These are phyloP conservation scores for Zygosaccharomyces kombuchaensis DNA, from an alignment of 805 yeast genomes.

Conservation along the genomic window DNA sequence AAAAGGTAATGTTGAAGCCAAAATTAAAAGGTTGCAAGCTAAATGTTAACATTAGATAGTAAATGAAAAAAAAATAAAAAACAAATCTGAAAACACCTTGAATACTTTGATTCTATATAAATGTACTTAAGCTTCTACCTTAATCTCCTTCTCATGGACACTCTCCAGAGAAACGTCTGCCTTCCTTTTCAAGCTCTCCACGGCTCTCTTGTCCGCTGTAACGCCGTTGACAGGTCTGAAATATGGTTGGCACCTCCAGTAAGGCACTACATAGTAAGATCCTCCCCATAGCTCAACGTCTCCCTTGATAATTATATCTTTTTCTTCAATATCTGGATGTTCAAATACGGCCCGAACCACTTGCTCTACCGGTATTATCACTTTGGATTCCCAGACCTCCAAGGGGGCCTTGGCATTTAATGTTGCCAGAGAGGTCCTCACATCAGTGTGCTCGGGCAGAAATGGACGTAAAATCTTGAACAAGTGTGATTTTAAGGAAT, in stretches of 20 bases:
- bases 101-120: background rate
- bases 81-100: background rate
- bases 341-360: constrained; percentile 55
- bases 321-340: constrained; percentile 46
- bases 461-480: constrained; percentile 85
- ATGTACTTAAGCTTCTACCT: constrained; percentile 5
- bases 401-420: constrained; percentile 41
- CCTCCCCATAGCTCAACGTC: constrained; percentile 73
- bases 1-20: no score
- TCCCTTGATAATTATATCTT: constrained; percentile 55
- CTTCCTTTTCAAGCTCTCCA: constrained; percentile 23
- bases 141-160: constrained; percentile 13
- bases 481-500: constrained; percentile 87
- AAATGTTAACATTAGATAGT: background rate
- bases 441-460: constrained; percentile 67
- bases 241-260: constrained; percentile 96
- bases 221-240: constrained; percentile 87
- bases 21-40: background rate
- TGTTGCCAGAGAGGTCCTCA: constrained; percentile 67
- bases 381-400: constrained; percentile 46
- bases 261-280: constrained; percentile 72
- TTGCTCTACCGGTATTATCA: constrained; percentile 63
- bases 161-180: constrained; percentile 7
- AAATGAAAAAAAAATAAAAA: background rate
- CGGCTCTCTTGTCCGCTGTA: constrained; percentile 43